phyloP scores from a whole-genome alignment of 768 basidiomycete genomes.

The Leccinum olivaceopallidum region DNA sequence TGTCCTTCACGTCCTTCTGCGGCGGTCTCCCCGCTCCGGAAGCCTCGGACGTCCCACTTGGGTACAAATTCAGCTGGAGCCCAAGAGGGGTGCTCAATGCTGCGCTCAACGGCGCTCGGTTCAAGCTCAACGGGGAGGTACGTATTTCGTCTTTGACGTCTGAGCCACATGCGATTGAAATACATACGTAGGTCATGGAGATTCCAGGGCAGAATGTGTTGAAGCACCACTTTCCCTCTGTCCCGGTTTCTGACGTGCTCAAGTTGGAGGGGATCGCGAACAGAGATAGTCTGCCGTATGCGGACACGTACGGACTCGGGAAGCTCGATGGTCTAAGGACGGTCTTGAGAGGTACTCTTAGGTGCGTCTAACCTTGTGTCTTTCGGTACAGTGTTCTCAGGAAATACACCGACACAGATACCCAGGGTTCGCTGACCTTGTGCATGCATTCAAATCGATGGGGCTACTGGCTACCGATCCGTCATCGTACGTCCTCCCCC shows the following conservation, averaged over 20 bases:
- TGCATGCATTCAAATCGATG: constrained; percentile 69
- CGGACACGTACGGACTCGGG: constrained; percentile 59
- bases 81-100: constrained; percentile 85
- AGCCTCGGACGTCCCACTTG: constrained; percentile 58
- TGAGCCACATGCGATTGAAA: too few species aligned
- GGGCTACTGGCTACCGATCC: constrained; percentile 58
- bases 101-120: constrained; percentile 70
- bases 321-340: constrained; percentile 49
- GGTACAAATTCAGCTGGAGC: constrained; percentile 96
- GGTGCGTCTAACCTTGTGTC: constrained; percentile 40
- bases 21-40: constrained; percentile 87
- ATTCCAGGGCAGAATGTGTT: too few species aligned
- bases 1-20: constrained; percentile 87
- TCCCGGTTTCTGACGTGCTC: too few species aligned
- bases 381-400: not conserved
- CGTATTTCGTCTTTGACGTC: too few species aligned
- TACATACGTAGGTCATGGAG: too few species aligned
- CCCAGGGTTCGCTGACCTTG: constrained; percentile 74
- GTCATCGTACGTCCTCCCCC: constrained; percentile 18
- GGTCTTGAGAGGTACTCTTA: constrained; percentile 81
- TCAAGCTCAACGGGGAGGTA: constrained; percentile 43
- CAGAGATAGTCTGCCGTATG: constrained; percentile 75
- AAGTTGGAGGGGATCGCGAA: constrained; percentile 55
- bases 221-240: too few species aligned
- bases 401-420: constrained; percentile 49